These are phyloP conservation scores for Dothideomycetidae sp. DNA, from an alignment of 2,329 filamentous ascomycete genomes.

Conservation along the genomic window DNA sequence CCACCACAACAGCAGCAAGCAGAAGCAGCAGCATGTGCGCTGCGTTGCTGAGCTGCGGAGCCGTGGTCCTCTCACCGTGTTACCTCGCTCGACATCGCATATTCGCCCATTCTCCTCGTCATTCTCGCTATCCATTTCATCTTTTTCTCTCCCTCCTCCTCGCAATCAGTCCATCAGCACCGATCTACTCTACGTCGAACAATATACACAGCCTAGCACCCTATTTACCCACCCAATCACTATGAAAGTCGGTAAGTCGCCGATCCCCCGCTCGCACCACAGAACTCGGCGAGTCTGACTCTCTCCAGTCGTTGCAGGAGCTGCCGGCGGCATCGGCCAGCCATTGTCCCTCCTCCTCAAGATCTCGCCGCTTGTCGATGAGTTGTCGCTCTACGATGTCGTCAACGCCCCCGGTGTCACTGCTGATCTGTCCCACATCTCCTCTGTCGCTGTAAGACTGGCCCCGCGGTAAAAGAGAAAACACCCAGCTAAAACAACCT, in stretches of 20 bases:
- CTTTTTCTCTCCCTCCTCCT: not conserved
- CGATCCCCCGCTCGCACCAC: constrained; percentile 4
- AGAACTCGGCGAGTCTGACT: constrained; percentile 2
- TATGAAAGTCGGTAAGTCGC: constrained; percentile 16
- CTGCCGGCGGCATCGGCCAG: constrained; percentile 95
- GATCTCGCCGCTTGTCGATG: constrained; percentile 70
- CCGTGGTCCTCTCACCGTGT: constrained; percentile 7
- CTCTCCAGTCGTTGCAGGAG: constrained; percentile 64
- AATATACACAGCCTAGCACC: not conserved
- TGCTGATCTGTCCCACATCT: constrained; percentile 94
- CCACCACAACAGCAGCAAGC: no score
- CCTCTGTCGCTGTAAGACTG: constrained; percentile 58
- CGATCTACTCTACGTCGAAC: no score
- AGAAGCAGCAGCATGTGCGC: no score
- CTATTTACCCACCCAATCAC: constrained; percentile 12
- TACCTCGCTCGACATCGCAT: constrained; percentile 6
- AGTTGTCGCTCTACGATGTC: constrained; percentile 97
- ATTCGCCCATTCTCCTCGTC: not conserved
- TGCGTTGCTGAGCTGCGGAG: constrained; percentile 2
- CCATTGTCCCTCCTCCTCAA: constrained; percentile 95
- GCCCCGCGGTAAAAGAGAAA: constrained; percentile 7
- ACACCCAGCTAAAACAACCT: constrained; percentile 10
- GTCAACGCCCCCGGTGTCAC: constrained; percentile 96
- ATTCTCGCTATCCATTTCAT: not conserved
- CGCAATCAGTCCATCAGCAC: constrained; percentile 5